Evolutionary conservation across 2,329 filamentous ascomycete genomes (phyloP), one percentile per base, ranked within the genome.

Genomic region (Paracoccidioides lutzii): DNA sequence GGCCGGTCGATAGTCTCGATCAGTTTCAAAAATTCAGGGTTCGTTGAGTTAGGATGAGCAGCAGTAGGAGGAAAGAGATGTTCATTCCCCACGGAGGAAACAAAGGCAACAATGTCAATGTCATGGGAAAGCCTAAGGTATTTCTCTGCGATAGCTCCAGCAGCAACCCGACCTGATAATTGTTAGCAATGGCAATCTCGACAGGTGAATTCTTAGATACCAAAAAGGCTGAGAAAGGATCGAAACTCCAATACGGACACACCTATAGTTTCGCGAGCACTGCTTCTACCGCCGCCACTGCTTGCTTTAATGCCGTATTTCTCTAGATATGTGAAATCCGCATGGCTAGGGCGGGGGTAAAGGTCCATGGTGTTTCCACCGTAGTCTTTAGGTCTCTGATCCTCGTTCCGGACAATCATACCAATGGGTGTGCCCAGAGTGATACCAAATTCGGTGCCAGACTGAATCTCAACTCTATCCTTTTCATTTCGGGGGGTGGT

Each of bases 241-340:
- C 42, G 9, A 32, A 15, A 32, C 22, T 55, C 37, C 33, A 33
- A 30, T 40, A 3, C 32, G 30, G 35, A 59, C 65, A 65, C 67
- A 81, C 86, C 89, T 67, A 97, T 95, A 9, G 91, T 97, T 78
- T 97, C 91, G 61, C 91, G 79, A n/a, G 93, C 93, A 69, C 85
- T 90, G 69, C 86, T 90, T 59, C 93, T 81, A 54, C 93, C 91
- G 63, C 93, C 91, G 57, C 93, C 91, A 59, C 84, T 90, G 69
- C 83, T 88, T 41, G 93, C 90, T 77, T 94, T 94, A 63, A 94
- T 84, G 56, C 91, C 91, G 71, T 98, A 98, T 76, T 97, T 97
- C 72, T 95, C 88, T 59, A 95, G 79, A 75, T 97, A 97, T 58
- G 93, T 97, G 82, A 87, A 96, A 74, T 97, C 91, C 58, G 93